Evolutionary conservation across 2,329 filamentous ascomycete species (phyloP), one percentile per base, ranked within the genome.

Genomic region (Phoma sp.): DNA sequence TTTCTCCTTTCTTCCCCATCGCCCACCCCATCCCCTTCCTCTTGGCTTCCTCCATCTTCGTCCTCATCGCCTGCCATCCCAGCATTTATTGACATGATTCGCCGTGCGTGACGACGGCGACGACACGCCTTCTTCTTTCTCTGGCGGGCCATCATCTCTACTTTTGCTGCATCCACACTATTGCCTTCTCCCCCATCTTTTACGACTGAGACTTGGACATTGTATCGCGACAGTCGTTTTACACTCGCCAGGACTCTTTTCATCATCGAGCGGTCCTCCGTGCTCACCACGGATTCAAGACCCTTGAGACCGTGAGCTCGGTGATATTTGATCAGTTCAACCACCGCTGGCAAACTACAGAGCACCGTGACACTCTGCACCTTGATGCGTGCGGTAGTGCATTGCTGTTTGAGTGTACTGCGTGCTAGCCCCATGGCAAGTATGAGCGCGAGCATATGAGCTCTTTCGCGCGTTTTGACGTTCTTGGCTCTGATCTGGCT

Each of bases 361-460:
- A 58, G 47, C 42, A 55, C 47, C 26, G 47, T 51, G 47, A 54
- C 29, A 38, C 42, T 51, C 17, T 48, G 47, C 3, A 54, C 23
- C 23, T 47, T 47, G 32, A 54, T 42, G 46, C 23, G 32, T 46
- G 42, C 42, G 20, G 42, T 36, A 37, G 42, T 20, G 20, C 17
- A 18, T 52, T 33, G 37, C 49, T 26, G 53, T 45, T 46, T 59
- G 42, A 59, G 11, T 47, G 57, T 59, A 39, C 46, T 43, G 5
- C 49, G 46, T 21, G 57, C 46, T 30, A 56, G 46, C 30, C 49
- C 49, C 42, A 53, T 51, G 29, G 57, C 49, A 53, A 39, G 42
- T 47, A 56, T 18, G 21, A 59, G 21, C 23, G 48, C 57, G 48
- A 53, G 53, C 46, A 59, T 56, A 28, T 48, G 42, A 53, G 53